A percentile compares a stretch with the other conserved stretches of the same genome.
Conservation (phyloP, 2,329 filamentous ascomycete species). For the Hypoxylon sp. region DNA sequence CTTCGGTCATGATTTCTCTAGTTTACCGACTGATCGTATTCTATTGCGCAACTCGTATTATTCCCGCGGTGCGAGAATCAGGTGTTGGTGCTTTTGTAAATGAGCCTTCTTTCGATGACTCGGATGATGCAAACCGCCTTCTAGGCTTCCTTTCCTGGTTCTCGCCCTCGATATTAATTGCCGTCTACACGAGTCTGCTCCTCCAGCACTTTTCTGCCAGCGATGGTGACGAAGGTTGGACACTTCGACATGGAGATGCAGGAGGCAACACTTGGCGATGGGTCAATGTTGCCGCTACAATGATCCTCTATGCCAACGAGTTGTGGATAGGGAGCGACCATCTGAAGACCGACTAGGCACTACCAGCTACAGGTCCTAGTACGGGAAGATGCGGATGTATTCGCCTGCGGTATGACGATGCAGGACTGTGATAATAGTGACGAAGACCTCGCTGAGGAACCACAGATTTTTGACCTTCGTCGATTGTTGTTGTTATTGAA, state of each 20-base stretch:
- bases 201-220: conserved; percentile 94
- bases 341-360: conserved; percentile 86
- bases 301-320: conserved; percentile 91
- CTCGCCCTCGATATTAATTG: conserved; percentile 92
- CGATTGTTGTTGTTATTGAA: conserved; percentile 35
- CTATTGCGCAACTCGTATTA: conserved; percentile 95
- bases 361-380: neutral
- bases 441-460: conserved; percentile 29
- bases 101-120: conserved; percentile 87
- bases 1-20: conserved; percentile 94
- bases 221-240: conserved; percentile 83
- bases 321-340: conserved; percentile 89
- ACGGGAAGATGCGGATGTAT: conserved; percentile 22
- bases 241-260: conserved; percentile 82
- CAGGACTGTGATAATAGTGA: conserved; percentile 19
- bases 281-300: conserved; percentile 91
- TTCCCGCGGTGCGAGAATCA: conserved; percentile 90
- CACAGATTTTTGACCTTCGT: conserved; percentile 35
- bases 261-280: conserved; percentile 93
- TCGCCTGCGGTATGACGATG: conserved; percentile 29
- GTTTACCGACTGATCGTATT: conserved; percentile 95
- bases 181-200: conserved; percentile 94
- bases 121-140: conserved; percentile 83
- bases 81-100: conserved; percentile 87
- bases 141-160: conserved; percentile 92